These are phyloP conservation scores for Ophiostoma triangulosporum DNA, from an alignment of 2,329 filamentous ascomycete species.

Conservation along the genomic window DNA sequence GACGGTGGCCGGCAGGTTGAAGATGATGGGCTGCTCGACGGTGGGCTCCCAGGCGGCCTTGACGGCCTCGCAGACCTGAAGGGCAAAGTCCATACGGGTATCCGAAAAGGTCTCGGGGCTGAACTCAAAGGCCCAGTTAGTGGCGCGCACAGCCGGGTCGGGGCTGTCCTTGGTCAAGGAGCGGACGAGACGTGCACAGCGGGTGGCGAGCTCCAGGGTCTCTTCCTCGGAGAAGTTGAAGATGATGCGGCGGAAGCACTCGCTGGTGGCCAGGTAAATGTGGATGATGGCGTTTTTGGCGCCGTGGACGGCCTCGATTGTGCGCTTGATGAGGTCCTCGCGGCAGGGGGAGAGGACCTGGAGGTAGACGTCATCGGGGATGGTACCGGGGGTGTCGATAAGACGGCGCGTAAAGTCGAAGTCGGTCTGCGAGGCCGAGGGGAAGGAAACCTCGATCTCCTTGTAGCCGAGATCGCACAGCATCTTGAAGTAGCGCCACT, in stretches of 20 bases:
- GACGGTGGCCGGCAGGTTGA: conserved; percentile 93
- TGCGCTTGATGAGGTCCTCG: conserved; percentile 77
- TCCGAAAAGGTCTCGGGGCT: conserved; percentile 85
- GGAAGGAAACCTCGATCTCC: conserved; percentile 94
- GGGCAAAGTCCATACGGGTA: conserved; percentile 67
- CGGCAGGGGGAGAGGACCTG: conserved; percentile 89
- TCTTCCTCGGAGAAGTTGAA: conserved; percentile 80
- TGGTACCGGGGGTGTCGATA: conserved; percentile 68
- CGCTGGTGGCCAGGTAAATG: conserved; percentile 90
- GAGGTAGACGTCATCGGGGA: conserved; percentile 81
- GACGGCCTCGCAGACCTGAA: conserved; percentile 80
- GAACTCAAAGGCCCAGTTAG: conserved; percentile 70
- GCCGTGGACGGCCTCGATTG: conserved; percentile 76
- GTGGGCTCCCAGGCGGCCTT: conserved; percentile 85
- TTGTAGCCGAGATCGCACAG: conserved; percentile 86
- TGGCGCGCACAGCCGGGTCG: conserved; percentile 41
- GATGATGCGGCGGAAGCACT: conserved; percentile 84
- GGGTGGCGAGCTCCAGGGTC: conserved; percentile 66
- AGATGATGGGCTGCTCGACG: conserved; percentile 71
- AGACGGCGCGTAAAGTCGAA: conserved; percentile 87
- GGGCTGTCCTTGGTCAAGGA: conserved; percentile 74
- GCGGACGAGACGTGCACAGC: conserved; percentile 74
- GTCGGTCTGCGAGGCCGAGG: conserved; percentile 86
- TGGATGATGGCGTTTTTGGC: conserved; percentile 91
- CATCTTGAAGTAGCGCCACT: conserved; percentile 93